A percentile compares a stretch with the other conserved stretches of the same genome.
Conservation (phyloP, 2,329 filamentous ascomycete genomes). For the Fusarium redolens region DNA sequence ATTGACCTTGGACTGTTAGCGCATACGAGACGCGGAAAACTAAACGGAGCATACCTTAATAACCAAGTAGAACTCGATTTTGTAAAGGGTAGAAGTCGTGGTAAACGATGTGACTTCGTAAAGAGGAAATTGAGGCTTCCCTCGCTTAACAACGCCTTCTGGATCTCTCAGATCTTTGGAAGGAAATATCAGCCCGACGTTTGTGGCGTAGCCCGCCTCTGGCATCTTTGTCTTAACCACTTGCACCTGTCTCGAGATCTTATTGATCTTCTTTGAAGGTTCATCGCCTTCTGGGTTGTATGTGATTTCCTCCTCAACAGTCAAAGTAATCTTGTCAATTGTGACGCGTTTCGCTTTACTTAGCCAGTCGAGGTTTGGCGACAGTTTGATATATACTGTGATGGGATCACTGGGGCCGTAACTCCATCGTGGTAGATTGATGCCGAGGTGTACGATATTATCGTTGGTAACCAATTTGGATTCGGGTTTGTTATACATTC, state of each 20-base stretch:
- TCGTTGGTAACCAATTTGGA: slow-evolving; percentile 87
- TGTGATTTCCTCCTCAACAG: slow-evolving; percentile 98
- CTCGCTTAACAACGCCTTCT: slow-evolving; percentile 87
- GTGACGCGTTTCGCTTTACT: slow-evolving; percentile 91
- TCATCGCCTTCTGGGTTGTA: slow-evolving; percentile 98
- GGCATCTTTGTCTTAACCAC: slow-evolving; percentile 85
- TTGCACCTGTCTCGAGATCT: slow-evolving; percentile 85
- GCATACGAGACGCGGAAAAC: slow-evolving; percentile 17
- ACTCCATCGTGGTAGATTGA: slow-evolving; percentile 93
- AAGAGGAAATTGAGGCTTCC: slow-evolving; percentile 87
- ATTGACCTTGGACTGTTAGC: slow-evolving; percentile 72
- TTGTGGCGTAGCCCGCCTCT: slow-evolving; percentile 91
- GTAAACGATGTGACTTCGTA: slow-evolving; percentile 93
- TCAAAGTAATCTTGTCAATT: slow-evolving; percentile 92
- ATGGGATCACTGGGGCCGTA: slow-evolving; percentile 96
- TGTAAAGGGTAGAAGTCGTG: slow-evolving; percentile 93
- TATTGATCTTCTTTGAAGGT: slow-evolving; percentile 88
- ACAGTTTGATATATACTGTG: slow-evolving; percentile 93
- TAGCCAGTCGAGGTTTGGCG: slow-evolving; percentile 92
- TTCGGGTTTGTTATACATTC: slow-evolving; percentile 98
- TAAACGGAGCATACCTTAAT: slow-evolving; percentile 76
- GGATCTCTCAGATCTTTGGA: slow-evolving; percentile 87
- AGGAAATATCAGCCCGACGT: slow-evolving; percentile 90
- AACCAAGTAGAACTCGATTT: slow-evolving; percentile 96
- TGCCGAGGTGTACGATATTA: slow-evolving; percentile 90